Conservation (phyloP, 2,329 filamentous ascomycete genomes). For the Colletotrichum tabaci region DNA sequence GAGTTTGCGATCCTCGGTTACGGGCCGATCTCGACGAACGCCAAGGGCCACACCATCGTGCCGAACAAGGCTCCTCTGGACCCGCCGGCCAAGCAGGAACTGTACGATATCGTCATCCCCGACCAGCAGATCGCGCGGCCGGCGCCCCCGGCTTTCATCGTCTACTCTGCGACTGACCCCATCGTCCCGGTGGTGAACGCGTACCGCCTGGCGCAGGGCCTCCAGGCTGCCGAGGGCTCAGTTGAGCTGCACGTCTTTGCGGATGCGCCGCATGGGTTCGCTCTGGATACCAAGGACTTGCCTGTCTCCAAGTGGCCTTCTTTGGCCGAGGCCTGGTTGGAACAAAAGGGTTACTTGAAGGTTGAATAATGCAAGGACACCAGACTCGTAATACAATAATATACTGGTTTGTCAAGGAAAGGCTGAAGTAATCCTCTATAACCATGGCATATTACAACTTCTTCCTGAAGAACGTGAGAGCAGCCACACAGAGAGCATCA, state of each 20-base stretch:
- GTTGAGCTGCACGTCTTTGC: constrained; percentile 45
- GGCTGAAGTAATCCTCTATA: neutral
- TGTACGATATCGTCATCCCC: constrained; percentile 44
- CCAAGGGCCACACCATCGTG: constrained; percentile 43
- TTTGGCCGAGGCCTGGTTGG: constrained; percentile 43
- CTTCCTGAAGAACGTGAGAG: constrained; percentile 41
- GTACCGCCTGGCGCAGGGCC: constrained; percentile 43
- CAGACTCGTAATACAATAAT: too few relatives aligned
- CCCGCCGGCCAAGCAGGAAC: constrained; percentile 46
- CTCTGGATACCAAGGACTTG: constrained; percentile 41
- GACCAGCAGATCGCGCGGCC: constrained; percentile 42
- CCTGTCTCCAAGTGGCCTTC: constrained; percentile 43
- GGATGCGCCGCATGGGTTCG: constrained; percentile 45
- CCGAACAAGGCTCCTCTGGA: constrained; percentile 43
- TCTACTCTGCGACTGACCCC: constrained; percentile 44
- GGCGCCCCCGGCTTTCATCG: constrained; percentile 44
- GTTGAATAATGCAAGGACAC: neutral
- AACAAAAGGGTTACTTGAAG: constrained; percentile 25
- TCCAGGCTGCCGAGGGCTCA: constrained; percentile 36
- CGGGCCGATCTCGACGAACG: constrained; percentile 46
- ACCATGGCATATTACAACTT: neutral
- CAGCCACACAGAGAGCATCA: constrained; percentile 43
- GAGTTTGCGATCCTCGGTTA: constrained; percentile 45
- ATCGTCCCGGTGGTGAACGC: constrained; percentile 45
- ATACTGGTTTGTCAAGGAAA: too few relatives aligned